Evolutionary conservation across 2,329 filamentous ascomycete species (phyloP), one percentile per base, ranked within the genome.

Genomic region (Hypocrella siamensis): DNA sequence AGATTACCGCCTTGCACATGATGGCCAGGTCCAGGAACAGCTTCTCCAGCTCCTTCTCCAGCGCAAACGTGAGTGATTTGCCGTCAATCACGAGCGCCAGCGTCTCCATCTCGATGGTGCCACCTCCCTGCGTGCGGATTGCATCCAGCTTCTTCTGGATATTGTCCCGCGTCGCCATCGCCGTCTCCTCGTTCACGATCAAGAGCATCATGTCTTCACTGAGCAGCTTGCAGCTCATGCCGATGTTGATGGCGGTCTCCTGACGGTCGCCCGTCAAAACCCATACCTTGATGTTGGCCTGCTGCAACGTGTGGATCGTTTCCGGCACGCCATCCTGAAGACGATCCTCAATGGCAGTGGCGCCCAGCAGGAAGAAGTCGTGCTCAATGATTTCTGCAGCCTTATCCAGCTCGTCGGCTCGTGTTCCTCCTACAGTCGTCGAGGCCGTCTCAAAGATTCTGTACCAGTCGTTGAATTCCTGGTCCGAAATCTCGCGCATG

Each of bases 241-340:
- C 90, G 43, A 98, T 98, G 54, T 98, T 98, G 69, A 98, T 98
- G 35, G 90, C 90, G 18, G 90, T 98, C 57, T 98, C 90, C 57
- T 98, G 92, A 46, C 90, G 75, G 62, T 98, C 90, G 45, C 90
- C 90, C 25, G 90, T 98, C 54, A 98, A 58, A 15, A 98, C 90
- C 90, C 90, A 98, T 34, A 98, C 79, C 58, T 98, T 98, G 65
- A 98, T 96, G 32, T 86, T 88, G 17, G 92, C 90, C 41, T 86
- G 82, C 54, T 98, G 92, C 18, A 98, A 65, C 0, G 90, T 98
- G 53, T 94, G 85, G 36, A 98, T 98, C 0, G 90, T 98, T 54
- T 98, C 90, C 2, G 90, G 90, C 12, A 98, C 90, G 33, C 92
- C 90, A 45, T 98, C 92, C 54, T 98, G 90, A 19, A 98, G 68